Percentiles rank a stretch among this genome's conserved stretches.
phyloP scores from a whole-genome alignment of 257 asterid genomes.

The Solanum pennellii region DNA sequence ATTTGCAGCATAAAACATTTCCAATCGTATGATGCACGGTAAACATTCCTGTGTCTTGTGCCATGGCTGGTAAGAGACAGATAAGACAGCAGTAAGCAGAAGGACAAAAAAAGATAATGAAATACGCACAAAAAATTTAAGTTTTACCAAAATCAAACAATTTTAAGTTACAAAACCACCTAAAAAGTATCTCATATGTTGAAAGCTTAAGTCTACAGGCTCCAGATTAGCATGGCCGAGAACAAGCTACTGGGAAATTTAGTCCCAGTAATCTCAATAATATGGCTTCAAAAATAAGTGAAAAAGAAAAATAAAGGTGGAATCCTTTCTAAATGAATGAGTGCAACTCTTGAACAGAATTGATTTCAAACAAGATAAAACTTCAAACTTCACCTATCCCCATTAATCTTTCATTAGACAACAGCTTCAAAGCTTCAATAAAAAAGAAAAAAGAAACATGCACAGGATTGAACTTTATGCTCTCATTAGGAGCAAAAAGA shows the following conservation, averaged over 20 bases:
- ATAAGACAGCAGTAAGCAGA: not conserved
- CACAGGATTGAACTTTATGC: not conserved
- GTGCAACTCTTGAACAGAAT: not conserved
- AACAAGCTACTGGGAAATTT: not conserved
- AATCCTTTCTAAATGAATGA: not conserved
- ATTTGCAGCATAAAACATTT: not conserved
- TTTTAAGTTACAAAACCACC: not conserved
- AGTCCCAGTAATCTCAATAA: not conserved
- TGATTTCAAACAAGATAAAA: not conserved
- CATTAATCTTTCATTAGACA: not conserved
- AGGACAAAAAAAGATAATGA: not conserved
- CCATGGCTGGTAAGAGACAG: not conserved
- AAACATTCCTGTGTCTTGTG: not conserved
- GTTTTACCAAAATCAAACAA: not conserved
- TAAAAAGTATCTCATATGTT: not conserved
- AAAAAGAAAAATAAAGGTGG: not conserved
- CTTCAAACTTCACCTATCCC: not conserved
- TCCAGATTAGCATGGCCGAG: not conserved
- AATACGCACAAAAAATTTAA: not conserved
- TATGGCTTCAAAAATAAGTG: not conserved
- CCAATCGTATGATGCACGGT: not conserved
- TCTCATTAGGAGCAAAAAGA: not conserved
- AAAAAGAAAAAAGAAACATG: not conserved
- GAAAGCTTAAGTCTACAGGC: not conserved
- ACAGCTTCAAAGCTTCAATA: not conserved